A percentile compares a stretch with the other conserved stretches of the same genome.
These are phyloP conservation scores for Hordeum marinum DNA, from an alignment of 176 grass and related monocot genomes.

Conservation along the genomic window DNA sequence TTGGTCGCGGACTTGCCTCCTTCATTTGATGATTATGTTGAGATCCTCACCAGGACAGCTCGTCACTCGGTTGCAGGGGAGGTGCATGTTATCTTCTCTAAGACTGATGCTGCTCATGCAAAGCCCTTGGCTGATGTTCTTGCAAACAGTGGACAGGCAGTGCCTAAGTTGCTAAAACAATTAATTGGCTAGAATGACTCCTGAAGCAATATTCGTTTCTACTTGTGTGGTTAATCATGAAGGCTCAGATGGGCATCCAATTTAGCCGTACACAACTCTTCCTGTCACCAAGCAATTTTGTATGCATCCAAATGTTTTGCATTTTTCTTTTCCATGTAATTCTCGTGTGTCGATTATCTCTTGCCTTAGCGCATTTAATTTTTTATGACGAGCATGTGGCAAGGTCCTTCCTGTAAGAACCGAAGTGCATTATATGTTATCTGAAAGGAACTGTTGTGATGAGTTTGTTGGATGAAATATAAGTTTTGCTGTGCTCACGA, in stretches of 20 bases:
- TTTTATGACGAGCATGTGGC: background rate
- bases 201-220: background rate
- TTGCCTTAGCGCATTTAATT: background rate
- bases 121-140: slow-evolving; percentile 56
- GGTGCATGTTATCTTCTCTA: slow-evolving; percentile 54
- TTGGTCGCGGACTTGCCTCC: slow-evolving; percentile 54
- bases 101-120: slow-evolving; percentile 41
- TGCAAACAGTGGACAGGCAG: slow-evolving; percentile 44
- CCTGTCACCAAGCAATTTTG: slow-evolving; percentile 17
- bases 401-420: background rate
- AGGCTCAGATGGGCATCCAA: background rate
- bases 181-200: background rate
- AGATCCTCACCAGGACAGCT: slow-evolving; percentile 39
- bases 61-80: slow-evolving; percentile 46
- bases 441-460: background rate
- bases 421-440: background rate
- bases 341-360: background rate
- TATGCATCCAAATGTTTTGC: background rate
- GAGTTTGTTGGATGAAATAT: background rate
- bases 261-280: background rate
- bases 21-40: slow-evolving; percentile 51
- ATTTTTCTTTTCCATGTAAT: background rate
- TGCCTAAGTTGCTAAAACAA: slow-evolving; percentile 43
- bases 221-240: background rate
- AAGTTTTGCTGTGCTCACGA: background rate